These are phyloP conservation scores for Aspergillus floridensis DNA, from an alignment of 2,329 filamentous ascomycete genomes.

Conservation along the genomic window DNA sequence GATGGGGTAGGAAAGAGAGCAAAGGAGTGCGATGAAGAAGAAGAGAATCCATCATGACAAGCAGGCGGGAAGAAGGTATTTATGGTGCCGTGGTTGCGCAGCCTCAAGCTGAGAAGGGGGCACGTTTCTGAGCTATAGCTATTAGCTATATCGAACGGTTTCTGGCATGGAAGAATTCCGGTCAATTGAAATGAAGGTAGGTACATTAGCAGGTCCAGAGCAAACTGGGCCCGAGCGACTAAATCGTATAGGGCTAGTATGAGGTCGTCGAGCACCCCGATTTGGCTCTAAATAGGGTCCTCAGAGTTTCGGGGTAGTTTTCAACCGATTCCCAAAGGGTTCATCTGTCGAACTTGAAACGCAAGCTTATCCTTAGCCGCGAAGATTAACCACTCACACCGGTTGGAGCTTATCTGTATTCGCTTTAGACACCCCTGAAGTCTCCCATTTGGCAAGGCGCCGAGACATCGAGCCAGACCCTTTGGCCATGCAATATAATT, in stretches of 20 bases:
- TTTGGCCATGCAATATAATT: neutral
- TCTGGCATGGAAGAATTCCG: neutral
- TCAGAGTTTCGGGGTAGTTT: neutral
- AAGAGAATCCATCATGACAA: neutral
- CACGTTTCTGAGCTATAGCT: neutral
- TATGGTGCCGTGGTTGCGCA: neutral
- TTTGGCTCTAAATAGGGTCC: neutral
- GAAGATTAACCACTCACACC: neutral
- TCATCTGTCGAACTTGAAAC: neutral
- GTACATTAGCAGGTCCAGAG: neutral
- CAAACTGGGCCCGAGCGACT: neutral
- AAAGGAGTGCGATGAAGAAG: neutral
- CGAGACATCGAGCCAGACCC: neutral
- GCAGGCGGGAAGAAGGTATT: neutral
- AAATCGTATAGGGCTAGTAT: neutral
- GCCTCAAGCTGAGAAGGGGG: neutral
- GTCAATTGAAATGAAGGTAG: neutral
- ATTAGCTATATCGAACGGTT: neutral
- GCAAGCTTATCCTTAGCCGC: neutral
- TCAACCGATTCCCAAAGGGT: neutral
- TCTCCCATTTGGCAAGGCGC: neutral
- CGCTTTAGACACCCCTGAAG: neutral
- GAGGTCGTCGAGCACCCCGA: neutral
- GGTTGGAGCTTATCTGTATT: neutral
- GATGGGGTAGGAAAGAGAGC: neutral